Percentiles rank a stretch among this genome's conserved stretches.
These are phyloP conservation scores for Chondrus crispus DNA, from an alignment of 23 red algal species.

Conservation along the genomic window DNA sequence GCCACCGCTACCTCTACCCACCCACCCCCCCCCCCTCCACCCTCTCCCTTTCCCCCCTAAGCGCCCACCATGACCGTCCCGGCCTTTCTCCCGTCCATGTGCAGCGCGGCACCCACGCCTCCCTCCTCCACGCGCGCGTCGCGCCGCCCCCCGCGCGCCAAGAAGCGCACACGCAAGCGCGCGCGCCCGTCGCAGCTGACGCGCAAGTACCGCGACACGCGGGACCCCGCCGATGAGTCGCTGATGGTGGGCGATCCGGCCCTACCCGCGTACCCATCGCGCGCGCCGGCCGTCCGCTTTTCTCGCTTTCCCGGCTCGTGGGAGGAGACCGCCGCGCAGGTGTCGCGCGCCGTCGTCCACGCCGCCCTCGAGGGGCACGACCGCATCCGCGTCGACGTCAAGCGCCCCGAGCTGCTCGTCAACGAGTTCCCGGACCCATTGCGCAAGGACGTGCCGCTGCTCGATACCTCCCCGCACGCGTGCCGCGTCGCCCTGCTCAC, in stretches of 20 bases:
- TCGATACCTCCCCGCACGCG: background rate
- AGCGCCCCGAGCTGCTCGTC: constrained; percentile 37
- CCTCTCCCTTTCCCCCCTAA: background rate
- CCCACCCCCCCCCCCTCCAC: background rate
- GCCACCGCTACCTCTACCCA: too few relatives aligned
- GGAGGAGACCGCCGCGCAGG: constrained; percentile 7
- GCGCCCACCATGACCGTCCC: background rate
- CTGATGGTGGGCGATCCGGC: background rate
- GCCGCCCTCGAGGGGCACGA: constrained; percentile 43
- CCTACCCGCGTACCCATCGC: background rate
- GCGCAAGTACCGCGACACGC: constrained; percentile 36
- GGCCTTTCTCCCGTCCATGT: background rate
- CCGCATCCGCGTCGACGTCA: constrained; percentile 54
- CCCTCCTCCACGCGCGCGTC: background rate
- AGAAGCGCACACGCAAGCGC: background rate
- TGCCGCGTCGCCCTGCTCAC: background rate
- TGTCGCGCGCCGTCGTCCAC: background rate
- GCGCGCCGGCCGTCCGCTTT: background rate
- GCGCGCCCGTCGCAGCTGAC: constrained; percentile 39
- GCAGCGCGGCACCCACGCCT: background rate
- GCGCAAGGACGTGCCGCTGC: background rate
- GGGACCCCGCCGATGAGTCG: constrained; percentile 14
- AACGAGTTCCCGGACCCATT: background rate
- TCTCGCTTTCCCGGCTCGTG: constrained; percentile 59
- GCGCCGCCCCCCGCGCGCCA: background rate